Conservation (phyloP, 371 early-diverging fungal genomes). For the Apophysomyces elegans region DNA sequence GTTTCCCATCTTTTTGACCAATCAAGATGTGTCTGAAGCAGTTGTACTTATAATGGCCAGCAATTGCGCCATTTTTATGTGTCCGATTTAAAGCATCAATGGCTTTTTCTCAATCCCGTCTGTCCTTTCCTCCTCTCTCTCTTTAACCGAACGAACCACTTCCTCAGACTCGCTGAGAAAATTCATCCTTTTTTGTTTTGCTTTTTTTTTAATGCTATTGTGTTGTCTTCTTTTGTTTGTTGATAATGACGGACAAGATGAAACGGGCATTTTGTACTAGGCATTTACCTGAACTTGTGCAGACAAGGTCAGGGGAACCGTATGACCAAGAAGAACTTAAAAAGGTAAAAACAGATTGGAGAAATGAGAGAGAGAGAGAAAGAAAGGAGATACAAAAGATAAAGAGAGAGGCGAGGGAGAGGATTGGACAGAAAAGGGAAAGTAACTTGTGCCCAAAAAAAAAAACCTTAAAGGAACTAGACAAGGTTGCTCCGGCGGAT, state of each 20-base stretch:
- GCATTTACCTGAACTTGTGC: conserved; percentile 2
- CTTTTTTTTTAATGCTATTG: background rate
- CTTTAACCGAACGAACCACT: too few species aligned
- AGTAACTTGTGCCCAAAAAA: too few species aligned
- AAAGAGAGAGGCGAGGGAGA: too few species aligned
- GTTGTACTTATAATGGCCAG: background rate
- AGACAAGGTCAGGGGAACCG: background rate
- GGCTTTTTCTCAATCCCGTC: background rate
- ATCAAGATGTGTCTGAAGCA: background rate
- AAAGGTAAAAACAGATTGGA: background rate
- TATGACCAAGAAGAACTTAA: background rate
- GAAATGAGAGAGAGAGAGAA: too few species aligned
- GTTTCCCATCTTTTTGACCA: background rate
- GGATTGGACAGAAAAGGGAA: too few species aligned
- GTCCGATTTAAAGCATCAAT: background rate
- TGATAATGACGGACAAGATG: background rate
- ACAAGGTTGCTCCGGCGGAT: conserved; percentile 45
- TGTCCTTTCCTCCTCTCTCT: background rate
- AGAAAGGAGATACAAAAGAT: too few species aligned
- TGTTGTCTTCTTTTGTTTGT: background rate
- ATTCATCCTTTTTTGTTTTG: too few species aligned
- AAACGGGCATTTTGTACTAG: background rate
- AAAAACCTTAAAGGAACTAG: conserved; percentile 31
- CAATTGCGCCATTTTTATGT: conserved; percentile 1
- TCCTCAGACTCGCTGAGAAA: too few species aligned